phyloP scores from a whole-genome alignment of 305 asterid species.

The Rubia occidens region DNA sequence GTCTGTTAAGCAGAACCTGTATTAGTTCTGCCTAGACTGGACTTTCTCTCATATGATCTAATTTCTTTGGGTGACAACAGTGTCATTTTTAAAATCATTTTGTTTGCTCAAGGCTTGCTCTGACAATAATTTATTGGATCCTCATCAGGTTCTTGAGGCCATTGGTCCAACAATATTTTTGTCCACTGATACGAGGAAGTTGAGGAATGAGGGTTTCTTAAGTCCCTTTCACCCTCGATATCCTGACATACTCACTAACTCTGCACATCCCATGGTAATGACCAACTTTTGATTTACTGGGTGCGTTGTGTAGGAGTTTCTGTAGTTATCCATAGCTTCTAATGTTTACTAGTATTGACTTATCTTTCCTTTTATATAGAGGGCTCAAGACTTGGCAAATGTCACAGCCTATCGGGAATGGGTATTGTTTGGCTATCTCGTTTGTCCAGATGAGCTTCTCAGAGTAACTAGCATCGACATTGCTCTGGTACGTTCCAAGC shows the following conservation, averaged over 20 bases:
- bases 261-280: slow-evolving; percentile 97
- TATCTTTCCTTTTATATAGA: slow-evolving; percentile 37
- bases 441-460: slow-evolving; percentile 97
- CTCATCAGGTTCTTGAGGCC: slow-evolving; percentile 84
- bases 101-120: not conserved
- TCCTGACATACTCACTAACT: slow-evolving; percentile 97
- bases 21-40: not conserved
- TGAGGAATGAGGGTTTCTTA: slow-evolving; percentile 92
- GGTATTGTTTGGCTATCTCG: slow-evolving; percentile 96
- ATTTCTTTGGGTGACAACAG: slow-evolving; percentile 1
- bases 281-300: slow-evolving; percentile 1
- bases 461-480: slow-evolving; percentile 98
- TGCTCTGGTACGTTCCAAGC: slow-evolving; percentile 58
- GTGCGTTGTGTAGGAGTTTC: not conserved
- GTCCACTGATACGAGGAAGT: slow-evolving; percentile 91
- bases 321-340: not conserved
- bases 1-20: not conserved
- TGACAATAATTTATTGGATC: slow-evolving; percentile 11
- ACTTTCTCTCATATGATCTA: not conserved
- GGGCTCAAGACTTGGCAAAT: slow-evolving; percentile 99
- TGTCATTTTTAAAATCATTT: not conserved
- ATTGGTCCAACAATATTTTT: slow-evolving; percentile 93
- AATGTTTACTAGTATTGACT: slow-evolving; percentile 2
- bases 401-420: slow-evolving; percentile 93
- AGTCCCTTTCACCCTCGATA: slow-evolving; percentile 99